Evolutionary conservation across 768 basidiomycete genomes (phyloP), one percentile per base, ranked within the genome.

Genomic region (Agrocybe chaxingu): DNA sequence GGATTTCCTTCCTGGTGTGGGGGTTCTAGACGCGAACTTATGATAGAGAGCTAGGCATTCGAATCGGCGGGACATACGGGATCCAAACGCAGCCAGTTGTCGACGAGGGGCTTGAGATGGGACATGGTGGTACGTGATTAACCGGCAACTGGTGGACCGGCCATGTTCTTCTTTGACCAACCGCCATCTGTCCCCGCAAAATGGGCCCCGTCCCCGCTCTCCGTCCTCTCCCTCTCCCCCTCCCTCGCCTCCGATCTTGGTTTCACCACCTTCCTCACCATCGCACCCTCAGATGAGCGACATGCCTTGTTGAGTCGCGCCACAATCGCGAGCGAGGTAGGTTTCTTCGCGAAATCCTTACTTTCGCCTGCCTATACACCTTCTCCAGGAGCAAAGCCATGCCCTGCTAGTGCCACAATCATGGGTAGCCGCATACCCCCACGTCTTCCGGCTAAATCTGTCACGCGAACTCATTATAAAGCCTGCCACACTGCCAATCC

Each of bases 1-100:
- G 66, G 19, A 84, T 77, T 54, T 83, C 80, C 36, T 61, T 47
- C 42, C 74, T 69, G 7, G 81, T 84, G 9, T 59, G 62, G 32
- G 71, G 66, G 53, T 84, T 83, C 82, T 85, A 43, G 40, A 7
- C 48, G 36, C 13, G 44, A 35, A 8, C 36, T 41, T 29, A 34
- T 24, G 18, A 31, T 47, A 30, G 12, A 55, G 19, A 8, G n/a
- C 38, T 50, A 39, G 16, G 46, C 18, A 32, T 40, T 12, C 36
- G 7, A 42, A n/a, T 30, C 33, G 9, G 18, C 40, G 31, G 24
- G 3, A 46, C 46, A 29, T 61, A 71, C 72, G 55, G 68, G 61
- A 51, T 74, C 73, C 42, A 72, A 57, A 4, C 54, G 57, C 30
- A 74, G 55, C 73, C 73, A 73, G 47, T 70, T 63, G 7, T 68